Evolutionary conservation across 1,139 yeast species (phyloP), one percentile per base, ranked within the genome.

Genomic region (Candida glucosophila): DNA sequence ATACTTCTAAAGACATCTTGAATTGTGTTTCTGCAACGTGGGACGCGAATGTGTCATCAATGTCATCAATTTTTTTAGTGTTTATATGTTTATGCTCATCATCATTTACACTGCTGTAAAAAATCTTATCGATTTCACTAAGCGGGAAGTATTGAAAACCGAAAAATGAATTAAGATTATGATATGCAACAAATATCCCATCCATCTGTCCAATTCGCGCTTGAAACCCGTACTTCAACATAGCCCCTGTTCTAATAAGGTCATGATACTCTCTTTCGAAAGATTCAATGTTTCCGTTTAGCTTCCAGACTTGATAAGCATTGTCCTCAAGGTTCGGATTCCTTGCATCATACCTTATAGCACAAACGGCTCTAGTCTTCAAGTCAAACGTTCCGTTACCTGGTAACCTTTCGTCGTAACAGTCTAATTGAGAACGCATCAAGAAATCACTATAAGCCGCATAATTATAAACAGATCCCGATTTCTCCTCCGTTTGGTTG

Each of bases 191-290:
- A 39, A 82, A 86, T 4, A 90, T 85, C 5, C 98, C 98, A 50
- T 88, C 96, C 98, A 90, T 90, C 41, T 81, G 77, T 2, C 98
- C 98, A 24, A 90, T 81, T 34, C 96, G 65, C 0, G 96, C 97
- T 49, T 90, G 98, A 36, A 88, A 63, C 8, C 83, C 69, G 45
- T 88, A 90, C 50, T 90, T 90, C 40, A 90, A 57, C 53, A 90
- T 53, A 0, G 92, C 79, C 1, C 67, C 69, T 2, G 90, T 72
- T 31, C 82, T 58, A n/a, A 80, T 70, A 39, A 90, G 64, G 44
- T 90, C 98, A 34, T 58, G 64, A 46, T 69, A 67, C 43, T 90
- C 98, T 17, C 88, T 60, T 42, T 82, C 85, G 46, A 75, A 82
- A 5, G 93, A 79, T 47, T 85, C 95, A 42, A 56, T 74, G 20